phyloP scores from a whole-genome alignment of 1,139 yeast genomes.

The Geotrichum australiense region DNA sequence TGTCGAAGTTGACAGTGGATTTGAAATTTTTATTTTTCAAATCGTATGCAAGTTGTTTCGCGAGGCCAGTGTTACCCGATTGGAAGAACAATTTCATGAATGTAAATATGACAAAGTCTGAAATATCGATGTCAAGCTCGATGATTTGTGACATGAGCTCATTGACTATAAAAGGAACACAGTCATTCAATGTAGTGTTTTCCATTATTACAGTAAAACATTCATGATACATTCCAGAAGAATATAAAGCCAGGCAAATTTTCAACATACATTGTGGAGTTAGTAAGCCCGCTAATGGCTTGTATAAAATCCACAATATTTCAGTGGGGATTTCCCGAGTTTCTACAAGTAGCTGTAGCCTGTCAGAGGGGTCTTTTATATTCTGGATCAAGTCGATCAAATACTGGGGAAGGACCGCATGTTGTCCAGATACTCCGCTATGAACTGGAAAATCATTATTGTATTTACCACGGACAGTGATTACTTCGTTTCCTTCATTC shows the following conservation, averaged over 20 bases:
- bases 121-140: slow-evolving; percentile 1
- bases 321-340: slow-evolving; percentile 10
- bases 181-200: slow-evolving; percentile 10
- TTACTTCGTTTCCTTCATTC: background rate
- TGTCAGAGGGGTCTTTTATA: slow-evolving; percentile 10
- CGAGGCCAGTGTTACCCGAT: slow-evolving; percentile 7
- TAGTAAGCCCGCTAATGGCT: slow-evolving; percentile 10
- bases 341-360: slow-evolving; percentile 10
- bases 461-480: slow-evolving; percentile 3
- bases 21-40: background rate
- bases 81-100: slow-evolving; percentile 5
- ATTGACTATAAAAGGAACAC: slow-evolving; percentile 1
- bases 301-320: slow-evolving; percentile 7
- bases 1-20: slow-evolving; percentile 2
- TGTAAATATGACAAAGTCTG: slow-evolving; percentile 2
- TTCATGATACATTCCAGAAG: slow-evolving; percentile 2
- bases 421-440: slow-evolving; percentile 10
- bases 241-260: slow-evolving; percentile 9
- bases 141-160: slow-evolving; percentile 5
- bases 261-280: slow-evolving; percentile 8
- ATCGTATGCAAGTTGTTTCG: slow-evolving; percentile 11
- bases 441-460: slow-evolving; percentile 6
- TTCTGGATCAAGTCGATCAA: slow-evolving; percentile 7
- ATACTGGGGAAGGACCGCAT: slow-evolving; percentile 6
- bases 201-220: slow-evolving; percentile 10